Conservation (phyloP, 225 moss, liverwort and hornwort genomes). For the Asterella californica region DNA sequence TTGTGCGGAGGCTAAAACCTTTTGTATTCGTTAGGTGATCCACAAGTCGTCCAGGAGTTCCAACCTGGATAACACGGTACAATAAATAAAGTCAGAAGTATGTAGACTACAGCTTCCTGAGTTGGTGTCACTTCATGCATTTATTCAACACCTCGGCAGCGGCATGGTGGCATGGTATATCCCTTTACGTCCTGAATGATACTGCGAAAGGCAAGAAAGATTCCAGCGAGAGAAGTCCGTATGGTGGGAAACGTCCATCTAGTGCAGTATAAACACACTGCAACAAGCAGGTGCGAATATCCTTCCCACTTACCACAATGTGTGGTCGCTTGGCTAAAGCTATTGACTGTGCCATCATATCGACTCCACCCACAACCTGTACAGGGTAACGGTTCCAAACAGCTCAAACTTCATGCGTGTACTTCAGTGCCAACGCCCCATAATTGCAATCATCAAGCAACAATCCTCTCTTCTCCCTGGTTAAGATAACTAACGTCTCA, state of each 20-base stretch:
- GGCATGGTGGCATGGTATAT: neutral
- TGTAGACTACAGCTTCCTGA: neutral
- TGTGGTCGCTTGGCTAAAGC: slow-evolving; percentile 92
- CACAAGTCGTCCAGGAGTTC: slow-evolving; percentile 80
- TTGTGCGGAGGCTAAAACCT: slow-evolving; percentile 83
- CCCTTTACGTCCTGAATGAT: neutral
- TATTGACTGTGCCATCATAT: slow-evolving; percentile 96
- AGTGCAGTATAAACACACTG: neutral
- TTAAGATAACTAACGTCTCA: neutral
- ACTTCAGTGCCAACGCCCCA: neutral
- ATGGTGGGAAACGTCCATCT: neutral
- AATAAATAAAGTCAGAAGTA: neutral
- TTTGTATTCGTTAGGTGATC: slow-evolving; percentile 83
- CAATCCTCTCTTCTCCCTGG: neutral
- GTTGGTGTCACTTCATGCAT: neutral
- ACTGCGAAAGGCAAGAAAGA: too few relatives aligned
- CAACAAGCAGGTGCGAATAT: neutral
- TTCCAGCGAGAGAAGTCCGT: neutral
- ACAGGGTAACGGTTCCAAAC: neutral
- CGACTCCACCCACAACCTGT: slow-evolving; percentile 77
- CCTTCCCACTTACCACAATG: slow-evolving; percentile 45
- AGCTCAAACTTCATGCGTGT: neutral
- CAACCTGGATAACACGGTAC: slow-evolving; percentile 30
- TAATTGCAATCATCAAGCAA: neutral
- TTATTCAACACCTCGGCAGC: neutral